Percentiles rank a stretch among this genome's conserved stretches.
Conservation (phyloP, 2,329 filamentous ascomycete species). For the Ophiocordyceps camponoti-leonardi region DNA sequence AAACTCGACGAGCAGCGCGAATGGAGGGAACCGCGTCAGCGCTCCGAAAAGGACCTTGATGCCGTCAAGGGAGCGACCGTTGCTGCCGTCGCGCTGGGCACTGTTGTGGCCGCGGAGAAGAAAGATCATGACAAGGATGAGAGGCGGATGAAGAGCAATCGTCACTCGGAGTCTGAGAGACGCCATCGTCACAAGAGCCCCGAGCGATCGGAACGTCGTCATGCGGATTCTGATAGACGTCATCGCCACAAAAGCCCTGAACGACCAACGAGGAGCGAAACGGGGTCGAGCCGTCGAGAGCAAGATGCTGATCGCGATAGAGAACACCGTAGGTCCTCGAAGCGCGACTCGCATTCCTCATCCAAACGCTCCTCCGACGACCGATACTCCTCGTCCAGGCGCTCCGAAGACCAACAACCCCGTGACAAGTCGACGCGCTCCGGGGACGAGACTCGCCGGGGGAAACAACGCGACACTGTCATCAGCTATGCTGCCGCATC, state of each 20-base stretch:
- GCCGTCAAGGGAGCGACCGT: conserved; percentile 28
- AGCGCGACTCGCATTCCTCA: conserved; percentile 12
- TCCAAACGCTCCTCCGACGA: conserved; percentile 4
- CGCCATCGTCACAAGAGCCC: conserved; percentile 5
- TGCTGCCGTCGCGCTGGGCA: conserved; percentile 31
- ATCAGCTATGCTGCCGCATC: conserved; percentile 5
- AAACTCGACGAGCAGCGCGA: conserved; percentile 18
- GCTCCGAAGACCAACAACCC: conserved; percentile 12
- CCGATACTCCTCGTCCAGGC: conserved; percentile 10
- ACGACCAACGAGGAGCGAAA: conserved; percentile 3
- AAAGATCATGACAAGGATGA: conserved; percentile 3
- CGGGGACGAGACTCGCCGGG: conserved; percentile 14
- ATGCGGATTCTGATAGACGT: conserved; percentile 6
- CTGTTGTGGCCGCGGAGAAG: conserved; percentile 10
- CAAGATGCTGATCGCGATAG: conserved; percentile 7
- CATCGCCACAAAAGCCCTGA: conserved; percentile 5
- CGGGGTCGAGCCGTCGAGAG: conserved; percentile 6
- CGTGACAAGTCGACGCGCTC: conserved; percentile 13
- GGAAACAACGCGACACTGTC: conserved; percentile 12
- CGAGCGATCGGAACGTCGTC: conserved; percentile 1
- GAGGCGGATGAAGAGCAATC: not conserved
- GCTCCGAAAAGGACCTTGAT: conserved; percentile 22
- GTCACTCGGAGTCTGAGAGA: conserved; percentile 4
- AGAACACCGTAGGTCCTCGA: conserved; percentile 10
- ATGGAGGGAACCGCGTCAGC: conserved; percentile 11